Percentiles rank a stretch among this genome's conserved stretches.
Conservation (phyloP, 2,329 filamentous ascomycete species). For the Samsoniella hepiali region DNA sequence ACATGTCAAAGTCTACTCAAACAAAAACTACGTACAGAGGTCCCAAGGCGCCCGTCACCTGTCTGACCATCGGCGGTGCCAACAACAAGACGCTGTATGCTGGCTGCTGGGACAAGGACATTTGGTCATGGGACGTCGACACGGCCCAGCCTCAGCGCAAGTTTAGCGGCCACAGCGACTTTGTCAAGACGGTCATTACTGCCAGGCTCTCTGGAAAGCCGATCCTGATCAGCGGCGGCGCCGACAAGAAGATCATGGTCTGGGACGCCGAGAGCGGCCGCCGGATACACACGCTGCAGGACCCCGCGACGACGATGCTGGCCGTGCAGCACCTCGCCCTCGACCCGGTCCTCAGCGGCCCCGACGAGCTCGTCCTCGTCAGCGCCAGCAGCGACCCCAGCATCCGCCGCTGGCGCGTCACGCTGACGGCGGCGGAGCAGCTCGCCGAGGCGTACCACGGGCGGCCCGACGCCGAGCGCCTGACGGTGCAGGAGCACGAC, state of each 20-base stretch:
- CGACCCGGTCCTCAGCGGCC: conserved; percentile 60
- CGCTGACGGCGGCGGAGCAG: conserved; percentile 51
- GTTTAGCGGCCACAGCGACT: conserved; percentile 80
- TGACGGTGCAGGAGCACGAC: conserved; percentile 73
- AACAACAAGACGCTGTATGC: conserved; percentile 66
- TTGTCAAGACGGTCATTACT: conserved; percentile 77
- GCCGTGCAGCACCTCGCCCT: conserved; percentile 76
- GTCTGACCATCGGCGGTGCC: conserved; percentile 62
- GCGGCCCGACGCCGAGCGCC: conserved; percentile 40
- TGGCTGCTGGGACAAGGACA: conserved; percentile 89
- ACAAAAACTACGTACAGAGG: conserved; percentile 58
- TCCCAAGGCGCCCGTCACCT: conserved; percentile 76
- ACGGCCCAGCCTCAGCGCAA: conserved; percentile 53
- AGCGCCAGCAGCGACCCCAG: conserved; percentile 78
- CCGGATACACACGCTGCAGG: conserved; percentile 73
- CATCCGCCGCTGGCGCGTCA: conserved; percentile 74
- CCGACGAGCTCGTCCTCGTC: conserved; percentile 57
- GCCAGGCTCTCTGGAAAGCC: conserved; percentile 59
- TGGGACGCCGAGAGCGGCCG: conserved; percentile 71
- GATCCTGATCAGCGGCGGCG: conserved; percentile 68
- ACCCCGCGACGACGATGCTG: conserved; percentile 66
- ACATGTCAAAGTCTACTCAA: conserved; percentile 29
- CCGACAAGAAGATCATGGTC: conserved; percentile 76
- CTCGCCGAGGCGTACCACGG: conserved; percentile 45
- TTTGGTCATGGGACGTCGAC: conserved; percentile 78